Evolutionary conservation across 2,329 filamentous ascomycete genomes (phyloP).

Genomic region (Septoria petroselini): DNA sequence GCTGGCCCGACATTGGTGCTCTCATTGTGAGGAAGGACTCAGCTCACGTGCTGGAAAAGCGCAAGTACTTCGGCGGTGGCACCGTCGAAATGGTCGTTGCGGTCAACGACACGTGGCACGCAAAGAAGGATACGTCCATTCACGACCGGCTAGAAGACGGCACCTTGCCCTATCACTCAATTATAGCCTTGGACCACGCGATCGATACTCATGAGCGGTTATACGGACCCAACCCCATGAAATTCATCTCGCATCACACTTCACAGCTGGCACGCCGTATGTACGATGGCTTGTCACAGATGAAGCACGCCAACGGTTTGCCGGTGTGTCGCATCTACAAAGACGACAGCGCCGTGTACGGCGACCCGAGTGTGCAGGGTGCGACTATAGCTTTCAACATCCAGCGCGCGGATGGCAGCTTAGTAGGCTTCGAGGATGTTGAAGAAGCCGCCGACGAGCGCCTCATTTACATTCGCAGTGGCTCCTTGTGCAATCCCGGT

Average conservation of each 20-base stretch:
- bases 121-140: constrained; percentile 52
- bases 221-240: constrained; percentile 58
- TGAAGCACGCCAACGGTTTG: constrained; percentile 55
- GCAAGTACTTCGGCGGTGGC: constrained; percentile 66
- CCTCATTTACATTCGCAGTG: constrained; percentile 60
- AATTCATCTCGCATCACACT: constrained; percentile 58
- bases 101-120: constrained; percentile 54
- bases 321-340: constrained; percentile 56
- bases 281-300: constrained; percentile 46
- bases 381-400: constrained; percentile 65
- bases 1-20: constrained; percentile 61
- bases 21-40: constrained; percentile 57
- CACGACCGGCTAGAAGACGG: constrained; percentile 66
- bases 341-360: constrained; percentile 50
- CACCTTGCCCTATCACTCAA: constrained; percentile 63
- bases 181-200: constrained; percentile 60
- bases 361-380: constrained; percentile 55
- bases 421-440: constrained; percentile 58
- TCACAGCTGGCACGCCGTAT: constrained; percentile 52
- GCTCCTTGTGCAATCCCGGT: constrained; percentile 55
- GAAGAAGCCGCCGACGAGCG: constrained; percentile 56
- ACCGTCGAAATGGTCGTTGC: constrained; percentile 61
- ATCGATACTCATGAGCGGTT: constrained; percentile 56
- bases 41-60: constrained; percentile 53
- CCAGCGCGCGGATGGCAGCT: constrained; percentile 50